Evolutionary conservation across 2,329 filamentous ascomycete species (phyloP).

Genomic region (Cercospora nicotianae): DNA sequence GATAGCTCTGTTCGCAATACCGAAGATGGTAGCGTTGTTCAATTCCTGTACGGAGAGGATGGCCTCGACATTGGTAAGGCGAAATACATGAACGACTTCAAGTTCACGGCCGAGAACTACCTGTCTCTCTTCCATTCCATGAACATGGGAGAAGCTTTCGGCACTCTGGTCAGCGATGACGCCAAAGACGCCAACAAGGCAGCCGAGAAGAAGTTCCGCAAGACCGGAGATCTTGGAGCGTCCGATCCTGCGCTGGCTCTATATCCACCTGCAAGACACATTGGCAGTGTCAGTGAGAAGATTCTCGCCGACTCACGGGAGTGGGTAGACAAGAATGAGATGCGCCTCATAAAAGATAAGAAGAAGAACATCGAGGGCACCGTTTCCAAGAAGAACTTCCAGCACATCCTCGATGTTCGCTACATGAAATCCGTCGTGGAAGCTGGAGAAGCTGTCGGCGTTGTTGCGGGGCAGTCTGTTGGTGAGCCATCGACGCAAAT

Average conservation of each 20-base stretch:
- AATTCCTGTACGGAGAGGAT: slow-evolving; percentile 96
- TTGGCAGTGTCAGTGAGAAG: slow-evolving; percentile 84
- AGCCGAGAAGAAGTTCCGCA: slow-evolving; percentile 76
- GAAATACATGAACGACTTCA: slow-evolving; percentile 85
- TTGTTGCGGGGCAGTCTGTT: slow-evolving; percentile 93
- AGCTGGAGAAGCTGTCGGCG: slow-evolving; percentile 92
- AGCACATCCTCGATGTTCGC: slow-evolving; percentile 83
- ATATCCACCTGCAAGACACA: slow-evolving; percentile 73
- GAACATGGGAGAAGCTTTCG: slow-evolving; percentile 57
- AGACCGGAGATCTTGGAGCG: slow-evolving; percentile 64
- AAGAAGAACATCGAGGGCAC: slow-evolving; percentile 51
- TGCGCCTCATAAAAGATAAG: slow-evolving; percentile 58
- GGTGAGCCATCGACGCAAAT: slow-evolving; percentile 98
- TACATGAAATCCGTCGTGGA: slow-evolving; percentile 91
- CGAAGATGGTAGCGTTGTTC: slow-evolving; percentile 86
- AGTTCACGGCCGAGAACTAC: slow-evolving; percentile 85
- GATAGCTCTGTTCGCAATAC: slow-evolving; percentile 86
- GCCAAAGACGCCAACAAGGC: slow-evolving; percentile 61
- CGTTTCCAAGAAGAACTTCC: slow-evolving; percentile 69
- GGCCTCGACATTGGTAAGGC: slow-evolving; percentile 93
- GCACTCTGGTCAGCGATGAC: slow-evolving; percentile 66
- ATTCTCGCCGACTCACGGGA: slow-evolving; percentile 71
- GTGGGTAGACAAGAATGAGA: slow-evolving; percentile 72
- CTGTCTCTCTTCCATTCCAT: slow-evolving; percentile 76
- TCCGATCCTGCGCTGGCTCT: slow-evolving; percentile 74